phyloP scores from a whole-genome alignment of 163 green algal genomes.

The Prototheca wickerhamii region DNA sequence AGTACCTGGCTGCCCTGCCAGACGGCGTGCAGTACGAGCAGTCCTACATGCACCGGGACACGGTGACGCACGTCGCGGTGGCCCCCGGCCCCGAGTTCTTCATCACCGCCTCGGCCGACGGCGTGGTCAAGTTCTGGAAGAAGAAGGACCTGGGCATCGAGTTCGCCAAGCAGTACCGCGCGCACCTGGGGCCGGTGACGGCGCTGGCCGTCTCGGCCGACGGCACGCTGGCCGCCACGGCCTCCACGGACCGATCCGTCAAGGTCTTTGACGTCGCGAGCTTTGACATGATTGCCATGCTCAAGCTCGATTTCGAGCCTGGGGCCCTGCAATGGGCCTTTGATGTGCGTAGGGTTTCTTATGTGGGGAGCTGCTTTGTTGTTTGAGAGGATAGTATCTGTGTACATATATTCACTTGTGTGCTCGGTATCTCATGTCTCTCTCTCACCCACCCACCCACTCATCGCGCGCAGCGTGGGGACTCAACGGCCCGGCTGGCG shows the following conservation, averaged over 20 bases:
- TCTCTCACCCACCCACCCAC: neutral
- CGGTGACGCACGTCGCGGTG: conserved; percentile 77
- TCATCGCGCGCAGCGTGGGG: conserved; percentile 41
- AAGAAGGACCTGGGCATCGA: conserved; percentile 78
- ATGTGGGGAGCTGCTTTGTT: neutral
- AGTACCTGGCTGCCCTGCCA: conserved; percentile 68
- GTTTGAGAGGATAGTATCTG: neutral
- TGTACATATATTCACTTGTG: neutral
- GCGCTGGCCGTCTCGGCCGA: conserved; percentile 69
- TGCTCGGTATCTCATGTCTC: neutral
- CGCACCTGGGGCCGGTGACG: conserved; percentile 67
- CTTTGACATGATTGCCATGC: conserved; percentile 97
- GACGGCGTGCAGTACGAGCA: conserved; percentile 86
- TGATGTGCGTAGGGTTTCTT: conserved; percentile 32
- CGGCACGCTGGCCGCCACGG: conserved; percentile 62
- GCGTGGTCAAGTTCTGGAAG: conserved; percentile 98
- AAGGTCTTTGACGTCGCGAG: conserved; percentile 95
- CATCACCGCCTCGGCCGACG: conserved; percentile 83
- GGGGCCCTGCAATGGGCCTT: conserved; percentile 73
- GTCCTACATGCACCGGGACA: conserved; percentile 96
- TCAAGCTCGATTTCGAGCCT: conserved; percentile 70
- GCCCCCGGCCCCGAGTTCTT: conserved; percentile 71
- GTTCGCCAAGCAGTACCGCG: conserved; percentile 96
- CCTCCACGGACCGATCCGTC: conserved; percentile 68
- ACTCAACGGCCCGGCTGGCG: conserved; percentile 65